A percentile compares a stretch with the other conserved stretches of the same genome.
These are phyloP conservation scores for Botryosphaeria agaves DNA, from an alignment of 2,329 filamentous ascomycete species.

Conservation along the genomic window DNA sequence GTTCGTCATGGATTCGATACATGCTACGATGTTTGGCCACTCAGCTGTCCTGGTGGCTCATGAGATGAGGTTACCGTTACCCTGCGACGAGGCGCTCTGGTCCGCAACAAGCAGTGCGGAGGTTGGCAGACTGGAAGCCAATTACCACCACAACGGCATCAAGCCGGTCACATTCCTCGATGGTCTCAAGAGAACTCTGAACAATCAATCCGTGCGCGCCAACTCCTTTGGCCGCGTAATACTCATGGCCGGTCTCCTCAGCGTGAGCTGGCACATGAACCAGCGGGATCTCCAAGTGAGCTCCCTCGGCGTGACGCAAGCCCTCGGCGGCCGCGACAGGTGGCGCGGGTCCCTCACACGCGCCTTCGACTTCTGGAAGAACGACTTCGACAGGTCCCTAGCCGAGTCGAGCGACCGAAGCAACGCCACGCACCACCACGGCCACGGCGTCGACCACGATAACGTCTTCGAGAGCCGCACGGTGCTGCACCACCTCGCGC, in stretches of 20 bases:
- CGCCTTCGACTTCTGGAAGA: conserved; percentile 88
- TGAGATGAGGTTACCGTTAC: conserved; percentile 78
- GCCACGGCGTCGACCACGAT: conserved; percentile 39
- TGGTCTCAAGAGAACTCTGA: conserved; percentile 75
- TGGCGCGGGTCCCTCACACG: conserved; percentile 75
- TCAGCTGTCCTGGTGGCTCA: conserved; percentile 94
- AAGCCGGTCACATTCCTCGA: conserved; percentile 81
- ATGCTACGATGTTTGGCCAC: conserved; percentile 96
- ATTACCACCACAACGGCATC: conserved; percentile 41
- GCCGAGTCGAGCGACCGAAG: conserved; percentile 19
- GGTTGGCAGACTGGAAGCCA: conserved; percentile 57
- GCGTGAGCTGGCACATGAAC: conserved; percentile 95
- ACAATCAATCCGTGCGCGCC: conserved; percentile 69
- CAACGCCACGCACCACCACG: conserved; percentile 26
- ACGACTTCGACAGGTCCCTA: conserved; percentile 72
- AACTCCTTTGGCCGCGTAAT: conserved; percentile 89
- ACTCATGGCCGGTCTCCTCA: conserved; percentile 83
- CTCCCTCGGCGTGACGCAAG: conserved; percentile 62
- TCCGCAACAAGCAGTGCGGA: conserved; percentile 75
- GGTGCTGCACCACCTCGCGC: conserved; percentile 80
- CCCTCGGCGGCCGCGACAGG: conserved; percentile 73
- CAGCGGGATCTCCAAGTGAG: conserved; percentile 87
- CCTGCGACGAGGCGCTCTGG: conserved; percentile 88
- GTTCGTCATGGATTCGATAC: conserved; percentile 87
- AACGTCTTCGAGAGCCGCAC: conserved; percentile 76